Conservation (phyloP, 805 yeast species). For the Sungouiella thailandica region DNA sequence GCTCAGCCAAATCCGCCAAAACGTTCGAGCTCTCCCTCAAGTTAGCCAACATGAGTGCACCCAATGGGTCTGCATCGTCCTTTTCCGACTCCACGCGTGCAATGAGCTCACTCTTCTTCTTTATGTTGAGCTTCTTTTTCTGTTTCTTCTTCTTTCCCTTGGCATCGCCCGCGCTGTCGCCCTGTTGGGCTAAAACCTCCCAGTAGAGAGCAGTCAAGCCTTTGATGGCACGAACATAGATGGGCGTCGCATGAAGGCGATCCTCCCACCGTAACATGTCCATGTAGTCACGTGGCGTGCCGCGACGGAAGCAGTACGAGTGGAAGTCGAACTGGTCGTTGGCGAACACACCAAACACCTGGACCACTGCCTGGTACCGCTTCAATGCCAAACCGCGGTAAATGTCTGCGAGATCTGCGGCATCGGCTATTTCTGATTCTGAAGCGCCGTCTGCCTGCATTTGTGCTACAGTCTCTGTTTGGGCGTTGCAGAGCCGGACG, state of each 20-base stretch:
- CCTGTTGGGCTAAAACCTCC: slow-evolving; percentile 27
- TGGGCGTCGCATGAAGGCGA: slow-evolving; percentile 59
- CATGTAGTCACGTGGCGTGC: slow-evolving; percentile 80
- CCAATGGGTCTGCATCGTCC: slow-evolving; percentile 59
- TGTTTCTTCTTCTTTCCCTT: slow-evolving; percentile 51
- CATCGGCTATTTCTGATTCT: slow-evolving; percentile 29
- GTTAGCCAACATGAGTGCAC: slow-evolving; percentile 36
- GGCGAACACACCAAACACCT: slow-evolving; percentile 64
- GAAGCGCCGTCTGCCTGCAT: slow-evolving; percentile 9
- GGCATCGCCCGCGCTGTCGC: slow-evolving; percentile 17
- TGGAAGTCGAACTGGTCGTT: slow-evolving; percentile 94
- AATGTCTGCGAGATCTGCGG: slow-evolving; percentile 37
- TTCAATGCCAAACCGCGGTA: slow-evolving; percentile 73
- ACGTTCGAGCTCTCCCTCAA: slow-evolving; percentile 26
- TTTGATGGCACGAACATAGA: slow-evolving; percentile 61
- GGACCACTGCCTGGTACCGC: slow-evolving; percentile 62
- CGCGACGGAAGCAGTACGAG: slow-evolving; percentile 83
- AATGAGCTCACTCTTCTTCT: slow-evolving; percentile 51
- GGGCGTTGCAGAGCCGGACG: slow-evolving; percentile 46
- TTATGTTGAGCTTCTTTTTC: slow-evolving; percentile 44
- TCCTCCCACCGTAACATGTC: slow-evolving; percentile 83
- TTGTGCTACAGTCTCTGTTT: slow-evolving; percentile 14
- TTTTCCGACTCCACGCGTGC: slow-evolving; percentile 39
- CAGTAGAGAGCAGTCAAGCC: slow-evolving; percentile 61
- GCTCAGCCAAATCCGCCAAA: slow-evolving; percentile 38